These are phyloP conservation scores for Microdochium trichocladiopsis DNA, from an alignment of 2,329 filamentous ascomycete species.

Conservation along the genomic window DNA sequence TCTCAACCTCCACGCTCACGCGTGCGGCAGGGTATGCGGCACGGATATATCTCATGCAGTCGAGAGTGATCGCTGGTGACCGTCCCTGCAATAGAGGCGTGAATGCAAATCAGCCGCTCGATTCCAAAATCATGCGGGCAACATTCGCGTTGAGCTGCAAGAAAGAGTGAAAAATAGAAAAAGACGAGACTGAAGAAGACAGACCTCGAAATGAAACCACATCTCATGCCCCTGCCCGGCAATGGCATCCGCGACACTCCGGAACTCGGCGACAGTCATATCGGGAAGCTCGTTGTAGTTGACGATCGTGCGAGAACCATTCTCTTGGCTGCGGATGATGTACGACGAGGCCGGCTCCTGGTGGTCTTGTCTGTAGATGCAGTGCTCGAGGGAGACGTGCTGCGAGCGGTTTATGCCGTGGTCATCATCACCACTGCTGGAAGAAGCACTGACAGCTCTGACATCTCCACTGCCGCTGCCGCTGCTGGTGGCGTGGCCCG, in stretches of 20 bases:
- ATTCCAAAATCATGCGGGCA: too few relatives aligned
- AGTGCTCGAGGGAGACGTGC: constrained; percentile 41
- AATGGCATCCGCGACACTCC: constrained; percentile 21
- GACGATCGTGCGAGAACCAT: constrained; percentile 60
- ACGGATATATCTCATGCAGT: constrained; percentile 52
- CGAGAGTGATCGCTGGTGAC: constrained; percentile 50
- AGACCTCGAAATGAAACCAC: constrained; percentile 71
- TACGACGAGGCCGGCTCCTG: constrained; percentile 59
- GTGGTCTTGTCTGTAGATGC: constrained; percentile 50
- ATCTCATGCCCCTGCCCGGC: constrained; percentile 20
- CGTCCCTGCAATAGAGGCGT: too few relatives aligned
- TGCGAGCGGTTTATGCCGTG: constrained; percentile 6
- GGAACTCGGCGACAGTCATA: constrained; percentile 59
- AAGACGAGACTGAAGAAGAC: background rate
- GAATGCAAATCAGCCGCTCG: too few relatives aligned
- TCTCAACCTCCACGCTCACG: constrained; percentile 68
- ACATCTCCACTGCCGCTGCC: too few relatives aligned
- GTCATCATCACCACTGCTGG: too few relatives aligned
- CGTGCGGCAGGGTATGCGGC: constrained; percentile 30
- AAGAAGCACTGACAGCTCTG: too few relatives aligned
- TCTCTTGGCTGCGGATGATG: constrained; percentile 54
- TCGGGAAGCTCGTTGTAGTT: constrained; percentile 63
- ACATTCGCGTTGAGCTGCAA: too few relatives aligned
- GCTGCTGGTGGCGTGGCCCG: too few relatives aligned
- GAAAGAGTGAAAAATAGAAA: background rate